Evolutionary conservation across 176 grass and related monocot species (phyloP), one percentile per base, ranked within the genome.

Genomic region (Thinopyrum elongatum): DNA sequence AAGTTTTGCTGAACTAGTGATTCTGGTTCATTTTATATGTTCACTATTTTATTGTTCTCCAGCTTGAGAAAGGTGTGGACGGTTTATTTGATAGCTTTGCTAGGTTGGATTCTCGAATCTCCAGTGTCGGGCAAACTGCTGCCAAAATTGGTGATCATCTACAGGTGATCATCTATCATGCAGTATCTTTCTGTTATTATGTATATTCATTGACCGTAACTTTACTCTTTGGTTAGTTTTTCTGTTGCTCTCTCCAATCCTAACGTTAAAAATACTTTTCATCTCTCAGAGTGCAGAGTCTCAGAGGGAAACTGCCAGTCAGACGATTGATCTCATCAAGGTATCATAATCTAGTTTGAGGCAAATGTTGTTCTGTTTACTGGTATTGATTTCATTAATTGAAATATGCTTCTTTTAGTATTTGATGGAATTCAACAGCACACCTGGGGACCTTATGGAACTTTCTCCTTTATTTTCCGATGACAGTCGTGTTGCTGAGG

Each of bases 131-230:
- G 27, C 97, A 99, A 91, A 99, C 97, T 70, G 94, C 94, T 88
- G 97, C 97, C 19, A 99, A 99, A 94, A 99, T 99, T 64, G 97
- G 97, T 42, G 97, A 99, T 80, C 97, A 99, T 94, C 92, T 99
- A 89, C 97, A 96, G 94, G 97, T 99, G 86, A 88, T 53, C 76
- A 80, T 73, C 39, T 85, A 28, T 82, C 75, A 23, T 73, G n/a
- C 66, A 44, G 8, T 79, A 72, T 90, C 61, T 64, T 4, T 90
- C 9, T 84, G 36, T 75, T 74, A 76, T 53, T 71, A 76, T 77
- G 70, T 17, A 79, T 79, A 12, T 26, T 57, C 12, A 16, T 63
- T 79, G 80, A 70, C 65, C n/a, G 26, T 79, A 75, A 57, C 80
- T 72, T 72, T 63, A 26, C 13, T 41, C 19, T 91, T 92, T 19